Evolutionary conservation across 352 stramenopile genomes (phyloP), one percentile per base, ranked within the genome.

Genomic region (Pythium grandisporangium): DNA sequence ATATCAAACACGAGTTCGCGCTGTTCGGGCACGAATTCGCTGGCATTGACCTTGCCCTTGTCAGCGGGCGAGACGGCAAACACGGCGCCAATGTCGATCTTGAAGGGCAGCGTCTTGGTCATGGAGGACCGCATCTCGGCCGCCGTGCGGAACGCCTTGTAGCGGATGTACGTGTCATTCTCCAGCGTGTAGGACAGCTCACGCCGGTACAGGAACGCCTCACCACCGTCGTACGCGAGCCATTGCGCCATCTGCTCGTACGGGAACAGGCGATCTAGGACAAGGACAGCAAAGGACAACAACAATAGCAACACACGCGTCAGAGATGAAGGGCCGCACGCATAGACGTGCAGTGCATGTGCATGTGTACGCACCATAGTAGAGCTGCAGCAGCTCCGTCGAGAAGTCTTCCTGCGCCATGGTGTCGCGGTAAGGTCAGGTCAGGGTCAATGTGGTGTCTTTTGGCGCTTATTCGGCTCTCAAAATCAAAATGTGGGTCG

Each of bases 1-100:
- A 99, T 98, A 94, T 99, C 97, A 59, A 99, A 99, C 23, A 99
- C 96, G 13, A 99, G 82, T 63, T 99, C 97, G 22, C 97, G 81
- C 55, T 98, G 81, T 16, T 96, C 75, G 0, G 96, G 84, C 21
- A 78, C 58, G 53, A 99, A 98, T 37, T 92, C 66, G 13, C 59
- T 67, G 13, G 71, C 61, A 30, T 80, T 89, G 16, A 94, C 77
- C 30, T 94, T 94, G 60, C 75, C 77, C 27, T 94, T 92, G 51
- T 94, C 81, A 6, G 66, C 66, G 0, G 81, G 81, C 3, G 80
- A 92, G 5, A 91, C 73, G 3, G 72, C 85, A 64, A 84, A 99
- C 2, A 99, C 87, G 19, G 96, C 96, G 17, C 97, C 97, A 33
- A 99, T 99, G 79, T 99, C 97, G 61, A 99, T 99, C 65, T 99